Evolutionary conservation across 352 stramenopile genomes (phyloP), one percentile per base, ranked within the genome.

Genomic region (Pythium phragmiticola): DNA sequence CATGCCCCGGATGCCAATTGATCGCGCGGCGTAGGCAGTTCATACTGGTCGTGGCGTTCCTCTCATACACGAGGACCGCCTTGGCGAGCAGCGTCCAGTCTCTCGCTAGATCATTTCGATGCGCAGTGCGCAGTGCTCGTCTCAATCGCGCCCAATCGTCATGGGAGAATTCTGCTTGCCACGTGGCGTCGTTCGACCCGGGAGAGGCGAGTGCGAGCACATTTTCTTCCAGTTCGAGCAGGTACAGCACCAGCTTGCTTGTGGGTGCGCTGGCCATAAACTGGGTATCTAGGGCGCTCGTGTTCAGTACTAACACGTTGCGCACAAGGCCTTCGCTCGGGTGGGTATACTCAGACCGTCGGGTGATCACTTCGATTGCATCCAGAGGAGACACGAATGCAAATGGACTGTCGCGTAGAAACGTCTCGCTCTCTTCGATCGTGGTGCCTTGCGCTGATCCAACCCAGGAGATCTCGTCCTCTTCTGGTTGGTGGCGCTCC

Each of bases 21-120:
- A 73, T 19, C 3, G 71, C 71, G 26, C 71, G 71, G 1, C 71
- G 63, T 21, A 77, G 21, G 30, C 71, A 75, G 54, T 77, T 66
- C 42, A 75, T 39, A 17, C 61, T 43, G 13, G 21, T 41, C 8
- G 57, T 66, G 2, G 58, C 43, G 26, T 69, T 70, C 16, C 39
- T 48, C 11, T 13, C 65, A 4, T 34, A 37, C 12, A 52, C 47
- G 9, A 75, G 57, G 21, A 52, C 30, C 11, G 63, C 45, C 33
- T 68, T 50, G 12, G 53, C 59, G 37, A 73, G 50, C 36, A 45
- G 36, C 21, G 61, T 68, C 72, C 72, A 76, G 28, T 65, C 14
- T 7, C 43, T 34, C 0, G 68, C 60, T 11, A 78, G 57, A 11
- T 30, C 37, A 14, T 52, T 47, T 8, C 68, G 63, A 1, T 57